phyloP scores from a whole-genome alignment of 768 basidiomycete species.

The Serendipita indica region DNA sequence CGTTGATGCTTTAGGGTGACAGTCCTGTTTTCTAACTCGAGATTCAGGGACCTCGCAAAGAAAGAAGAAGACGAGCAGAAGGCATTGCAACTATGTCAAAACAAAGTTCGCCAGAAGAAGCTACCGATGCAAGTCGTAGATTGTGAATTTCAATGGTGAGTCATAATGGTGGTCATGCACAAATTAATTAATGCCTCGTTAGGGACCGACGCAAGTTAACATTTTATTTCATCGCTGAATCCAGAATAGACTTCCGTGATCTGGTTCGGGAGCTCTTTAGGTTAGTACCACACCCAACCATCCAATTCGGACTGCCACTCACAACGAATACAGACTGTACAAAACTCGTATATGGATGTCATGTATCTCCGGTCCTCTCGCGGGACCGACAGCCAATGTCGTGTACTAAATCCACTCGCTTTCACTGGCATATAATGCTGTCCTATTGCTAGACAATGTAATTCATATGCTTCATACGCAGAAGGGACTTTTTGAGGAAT shows the following conservation, averaged over 20 bases:
- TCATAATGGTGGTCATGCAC: conserved; percentile 11
- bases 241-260: conserved; percentile 91
- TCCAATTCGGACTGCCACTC: neutral
- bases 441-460: too few relatives aligned
- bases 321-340: conserved; percentile 42
- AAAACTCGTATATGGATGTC: conserved; percentile 97
- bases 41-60: conserved; percentile 46
- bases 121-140: conserved; percentile 95
- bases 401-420: neutral
- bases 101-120: conserved; percentile 84
- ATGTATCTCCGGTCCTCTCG: conserved; percentile 20
- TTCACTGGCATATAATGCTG: too few relatives aligned
- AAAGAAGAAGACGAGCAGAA: conserved; percentile 88
- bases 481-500: too few relatives aligned
- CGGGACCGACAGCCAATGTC: neutral
- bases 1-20: conserved; percentile 20
- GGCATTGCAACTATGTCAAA: conserved; percentile 80
- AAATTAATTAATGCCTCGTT: neutral
- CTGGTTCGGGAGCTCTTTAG: conserved; percentile 89
- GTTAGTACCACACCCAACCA: conserved; percentile 27
- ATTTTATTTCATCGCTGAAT: conserved; percentile 94
- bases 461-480: too few relatives aligned
- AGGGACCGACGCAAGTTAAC: conserved; percentile 98
- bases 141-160: conserved; percentile 95
- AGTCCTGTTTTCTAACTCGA: conserved; percentile 12